These are phyloP conservation scores for Akebia trifoliata DNA, from an alignment of 164 flowering plant species.

Conservation along the genomic window DNA sequence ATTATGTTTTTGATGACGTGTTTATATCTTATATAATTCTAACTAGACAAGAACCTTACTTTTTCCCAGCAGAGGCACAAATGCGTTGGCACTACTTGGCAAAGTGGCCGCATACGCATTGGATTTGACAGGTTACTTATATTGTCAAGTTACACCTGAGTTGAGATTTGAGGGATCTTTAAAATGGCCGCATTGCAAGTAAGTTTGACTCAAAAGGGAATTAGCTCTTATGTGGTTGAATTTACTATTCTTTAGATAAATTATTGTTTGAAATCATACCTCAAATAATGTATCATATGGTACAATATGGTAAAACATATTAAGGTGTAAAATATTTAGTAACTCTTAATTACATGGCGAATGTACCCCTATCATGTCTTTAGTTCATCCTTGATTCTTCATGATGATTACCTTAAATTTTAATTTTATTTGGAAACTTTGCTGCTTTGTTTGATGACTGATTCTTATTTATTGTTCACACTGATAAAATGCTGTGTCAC, in stretches of 20 bases:
- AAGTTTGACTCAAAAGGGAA: conserved; percentile 27
- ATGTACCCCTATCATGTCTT: background rate
- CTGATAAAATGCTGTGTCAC: conserved; percentile 12
- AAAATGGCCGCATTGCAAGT: conserved; percentile 35
- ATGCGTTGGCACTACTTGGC: conserved; percentile 57
- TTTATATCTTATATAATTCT: conserved; percentile 2
- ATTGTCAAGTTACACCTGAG: conserved; percentile 47
- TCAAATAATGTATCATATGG: too few relatives aligned
- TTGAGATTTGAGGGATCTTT: conserved; percentile 28
- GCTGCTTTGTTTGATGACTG: background rate
- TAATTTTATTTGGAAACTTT: background rate
- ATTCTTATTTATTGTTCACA: background rate
- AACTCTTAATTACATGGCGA: too few relatives aligned
- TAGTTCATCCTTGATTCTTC: background rate
- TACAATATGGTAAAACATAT: too few relatives aligned
- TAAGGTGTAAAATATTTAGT: too few relatives aligned
- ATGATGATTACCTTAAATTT: background rate
- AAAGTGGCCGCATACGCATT: conserved; percentile 65
- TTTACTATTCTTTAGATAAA: background rate
- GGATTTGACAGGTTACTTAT: conserved; percentile 69
- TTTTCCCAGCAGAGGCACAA: conserved; percentile 56
- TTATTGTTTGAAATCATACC: background rate
- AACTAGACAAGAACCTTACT: conserved; percentile 3
- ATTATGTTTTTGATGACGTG: background rate
- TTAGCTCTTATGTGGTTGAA: background rate